phyloP scores from a whole-genome alignment of 257 asterid species.

The Pogostemon cablin region DNA sequence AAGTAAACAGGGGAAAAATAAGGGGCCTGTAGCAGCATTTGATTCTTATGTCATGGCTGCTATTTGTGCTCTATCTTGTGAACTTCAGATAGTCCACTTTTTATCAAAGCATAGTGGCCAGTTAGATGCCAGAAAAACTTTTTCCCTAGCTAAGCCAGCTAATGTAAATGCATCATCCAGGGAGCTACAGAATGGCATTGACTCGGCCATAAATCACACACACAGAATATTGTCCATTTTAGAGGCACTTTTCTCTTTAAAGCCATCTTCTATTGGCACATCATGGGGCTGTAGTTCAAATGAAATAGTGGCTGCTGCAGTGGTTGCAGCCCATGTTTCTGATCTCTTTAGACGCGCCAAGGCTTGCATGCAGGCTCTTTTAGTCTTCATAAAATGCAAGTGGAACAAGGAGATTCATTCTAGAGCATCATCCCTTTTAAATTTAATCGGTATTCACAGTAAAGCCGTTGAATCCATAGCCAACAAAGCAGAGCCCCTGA shows the following conservation, averaged over 20 bases:
- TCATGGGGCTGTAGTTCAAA: constrained; percentile 77
- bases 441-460: constrained; percentile 69
- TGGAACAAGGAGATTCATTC: constrained; percentile 75
- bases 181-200: constrained; percentile 55
- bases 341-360: constrained; percentile 75
- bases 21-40: constrained; percentile 79
- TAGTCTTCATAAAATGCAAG: constrained; percentile 65
- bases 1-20: constrained; percentile 40
- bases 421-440: constrained; percentile 75
- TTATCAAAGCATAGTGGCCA: constrained; percentile 47
- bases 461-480: constrained; percentile 78
- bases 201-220: constrained; percentile 68
- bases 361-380: constrained; percentile 78
- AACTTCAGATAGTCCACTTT: constrained; percentile 71
- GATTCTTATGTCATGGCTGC: constrained; percentile 92
- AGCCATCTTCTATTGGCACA: constrained; percentile 74
- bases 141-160: constrained; percentile 41
- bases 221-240: constrained; percentile 70
- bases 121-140: constrained; percentile 35
- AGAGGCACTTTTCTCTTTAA: constrained; percentile 83
- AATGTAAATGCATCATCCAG: constrained; percentile 43
- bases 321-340: constrained; percentile 89
- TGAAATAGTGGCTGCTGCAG: constrained; percentile 86
- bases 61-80: constrained; percentile 88
- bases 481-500: constrained; percentile 73